Evolutionary conservation across 805 yeast genomes (phyloP), one percentile per base, ranked within the genome.

Genomic region (Saccharomyces cerevisiae): DNA sequence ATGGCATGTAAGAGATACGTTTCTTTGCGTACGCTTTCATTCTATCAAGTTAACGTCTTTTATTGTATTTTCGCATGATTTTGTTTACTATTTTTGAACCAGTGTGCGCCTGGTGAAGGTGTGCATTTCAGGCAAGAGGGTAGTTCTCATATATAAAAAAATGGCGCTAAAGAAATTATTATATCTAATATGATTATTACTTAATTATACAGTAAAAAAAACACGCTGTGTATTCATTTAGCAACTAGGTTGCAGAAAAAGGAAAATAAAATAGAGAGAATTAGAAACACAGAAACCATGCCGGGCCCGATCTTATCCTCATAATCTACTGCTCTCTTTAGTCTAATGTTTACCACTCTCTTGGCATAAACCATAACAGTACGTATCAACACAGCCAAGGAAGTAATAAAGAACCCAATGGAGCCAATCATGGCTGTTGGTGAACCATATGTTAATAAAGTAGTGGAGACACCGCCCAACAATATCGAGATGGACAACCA

Each of bases 401-500:
- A 89, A 21, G 95, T 82, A 10, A 88, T 52, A 72, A 87, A 90
- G 72, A 94, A 94, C 14, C 95, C 95, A 52, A 89, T 76, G 1
- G 96, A 84, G 0, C 96, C 94, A 47, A 88, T 77, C 63, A 90
- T 77, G 0, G 95, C 83, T 8, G 86, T 76, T 17, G 75, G 73
- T 58, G 84, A 83, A 59, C 99, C 98, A 71, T 86, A 94, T 59
- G 88, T 87, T 61, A 92, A 75, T 61, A 94, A 77, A 0, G 96
- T 80, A 8, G 90, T 87, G 1, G 97, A 95, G 46, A 96, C 87
- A 49, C 92, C 95, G 47, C 94, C 90, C 54, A 94, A 76, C 47
- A 92, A 76, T 76, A 94, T 81, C 8, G 94, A 88, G 61, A 94
- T 89, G 46, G 96, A 91, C 53, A 92, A 74, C 99, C 99, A 94